These are phyloP conservation scores for Skeletonema tropicum DNA, from an alignment of 108 stramenopile species.

Conservation along the genomic window DNA sequence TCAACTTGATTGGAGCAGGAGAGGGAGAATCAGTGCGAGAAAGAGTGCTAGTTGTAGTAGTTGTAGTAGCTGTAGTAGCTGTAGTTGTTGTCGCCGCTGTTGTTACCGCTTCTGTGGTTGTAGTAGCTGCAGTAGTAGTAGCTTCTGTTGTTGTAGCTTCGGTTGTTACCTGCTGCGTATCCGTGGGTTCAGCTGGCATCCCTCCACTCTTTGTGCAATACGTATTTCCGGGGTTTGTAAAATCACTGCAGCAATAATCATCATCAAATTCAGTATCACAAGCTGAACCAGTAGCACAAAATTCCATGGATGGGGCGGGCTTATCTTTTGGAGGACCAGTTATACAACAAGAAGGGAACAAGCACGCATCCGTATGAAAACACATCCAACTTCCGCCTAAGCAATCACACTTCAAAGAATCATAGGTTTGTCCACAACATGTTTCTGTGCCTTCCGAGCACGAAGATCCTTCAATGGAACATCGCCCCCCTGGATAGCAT, in stretches of 20 bases:
- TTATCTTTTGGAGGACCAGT: neutral
- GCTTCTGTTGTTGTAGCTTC: neutral
- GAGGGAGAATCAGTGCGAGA: neutral
- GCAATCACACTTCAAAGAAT: constrained; percentile 7
- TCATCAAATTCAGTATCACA: neutral
- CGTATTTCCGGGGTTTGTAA: neutral
- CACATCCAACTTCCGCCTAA: constrained; percentile 1
- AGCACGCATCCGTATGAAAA: neutral
- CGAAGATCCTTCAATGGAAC: constrained; percentile 3
- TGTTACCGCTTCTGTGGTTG: too few relatives aligned
- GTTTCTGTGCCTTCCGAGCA: constrained; percentile 10
- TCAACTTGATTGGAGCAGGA: neutral
- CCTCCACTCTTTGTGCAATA: constrained; percentile 4
- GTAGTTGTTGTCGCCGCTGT: too few relatives aligned
- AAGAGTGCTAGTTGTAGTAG: too few relatives aligned
- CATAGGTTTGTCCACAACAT: constrained; percentile 8
- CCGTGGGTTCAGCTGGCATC: neutral
- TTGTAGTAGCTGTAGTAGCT: neutral
- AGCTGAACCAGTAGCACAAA: neutral
- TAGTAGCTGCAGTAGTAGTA: neutral
- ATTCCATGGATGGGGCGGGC: neutral
- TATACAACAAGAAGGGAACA: neutral
- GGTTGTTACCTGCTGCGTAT: neutral
- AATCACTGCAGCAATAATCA: neutral
- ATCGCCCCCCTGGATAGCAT: neutral